A percentile compares a stretch with the other conserved stretches of the same genome.
Conservation (phyloP, 345 rosid species). For the Brassica rapa region DNA sequence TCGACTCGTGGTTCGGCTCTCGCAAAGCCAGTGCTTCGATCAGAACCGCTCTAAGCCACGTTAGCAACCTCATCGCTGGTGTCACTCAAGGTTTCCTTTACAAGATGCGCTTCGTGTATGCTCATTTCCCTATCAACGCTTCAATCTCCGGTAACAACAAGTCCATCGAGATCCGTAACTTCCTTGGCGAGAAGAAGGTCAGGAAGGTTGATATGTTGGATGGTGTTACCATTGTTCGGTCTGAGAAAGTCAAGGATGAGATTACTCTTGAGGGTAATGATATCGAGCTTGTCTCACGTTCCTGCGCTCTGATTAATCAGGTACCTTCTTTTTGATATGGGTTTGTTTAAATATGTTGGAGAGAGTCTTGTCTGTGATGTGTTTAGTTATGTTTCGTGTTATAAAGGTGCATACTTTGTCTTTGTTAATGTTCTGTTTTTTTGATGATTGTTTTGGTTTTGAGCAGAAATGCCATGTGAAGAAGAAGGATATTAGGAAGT, state of each 20-base stretch:
- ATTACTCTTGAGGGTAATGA: conserved; percentile 51
- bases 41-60: conserved; percentile 72
- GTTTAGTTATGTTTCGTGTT: neutral
- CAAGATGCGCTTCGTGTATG: conserved; percentile 87
- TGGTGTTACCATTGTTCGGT: conserved; percentile 48
- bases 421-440: neutral
- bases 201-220: conserved; percentile 57
- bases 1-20: conserved; percentile 64
- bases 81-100: conserved; percentile 74
- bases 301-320: conserved; percentile 58
- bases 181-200: conserved; percentile 69
- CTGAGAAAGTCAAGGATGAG: conserved; percentile 59
- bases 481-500: conserved; percentile 68
- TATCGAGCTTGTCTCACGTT: conserved; percentile 51
- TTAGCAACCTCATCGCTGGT: conserved; percentile 65
- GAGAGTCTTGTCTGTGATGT: neutral
- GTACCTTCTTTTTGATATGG: conserved; percentile 12
- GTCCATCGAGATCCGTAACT: conserved; percentile 76
- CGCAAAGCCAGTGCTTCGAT: conserved; percentile 66
- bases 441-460: neutral
- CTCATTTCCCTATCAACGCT: conserved; percentile 85
- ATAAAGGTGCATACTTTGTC: neutral
- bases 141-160: conserved; percentile 51
- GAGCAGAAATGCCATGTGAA: conserved; percentile 69
- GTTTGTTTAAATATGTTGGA: neutral